Conservation (phyloP, 345 rosid species). For the Gossypioides kirkii region DNA sequence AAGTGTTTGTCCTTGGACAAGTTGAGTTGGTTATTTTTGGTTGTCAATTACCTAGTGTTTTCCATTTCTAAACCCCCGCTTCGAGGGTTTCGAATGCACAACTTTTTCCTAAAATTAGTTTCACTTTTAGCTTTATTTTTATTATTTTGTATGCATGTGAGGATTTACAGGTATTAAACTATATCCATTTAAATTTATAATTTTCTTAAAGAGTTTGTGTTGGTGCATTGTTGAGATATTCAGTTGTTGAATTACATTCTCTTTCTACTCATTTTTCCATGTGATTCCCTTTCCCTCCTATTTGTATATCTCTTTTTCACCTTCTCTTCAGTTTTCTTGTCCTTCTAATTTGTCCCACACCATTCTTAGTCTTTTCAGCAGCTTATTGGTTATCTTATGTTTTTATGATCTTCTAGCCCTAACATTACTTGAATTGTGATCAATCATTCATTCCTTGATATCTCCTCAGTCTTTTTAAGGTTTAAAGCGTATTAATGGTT, state of each 20-base stretch:
- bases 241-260: not conserved
- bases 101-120: not conserved
- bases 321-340: not conserved
- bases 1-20: not conserved
- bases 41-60: not conserved
- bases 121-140: not conserved
- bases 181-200: not conserved
- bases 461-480: not conserved
- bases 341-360: not conserved
- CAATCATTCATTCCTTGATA: not conserved
- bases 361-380: not conserved
- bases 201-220: not conserved
- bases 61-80: not conserved
- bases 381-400: not conserved
- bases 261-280: not conserved
- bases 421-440: not conserved
- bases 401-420: not conserved
- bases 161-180: not conserved
- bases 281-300: not conserved
- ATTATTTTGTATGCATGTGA: not conserved
- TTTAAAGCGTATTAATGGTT: not conserved
- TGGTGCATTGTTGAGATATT: not conserved
- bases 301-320: too few relatives aligned
- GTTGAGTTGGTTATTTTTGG: not conserved
- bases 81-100: not conserved